phyloP scores from a whole-genome alignment of 169 alveolate genomes.

The Plasmodium vivax region DNA sequence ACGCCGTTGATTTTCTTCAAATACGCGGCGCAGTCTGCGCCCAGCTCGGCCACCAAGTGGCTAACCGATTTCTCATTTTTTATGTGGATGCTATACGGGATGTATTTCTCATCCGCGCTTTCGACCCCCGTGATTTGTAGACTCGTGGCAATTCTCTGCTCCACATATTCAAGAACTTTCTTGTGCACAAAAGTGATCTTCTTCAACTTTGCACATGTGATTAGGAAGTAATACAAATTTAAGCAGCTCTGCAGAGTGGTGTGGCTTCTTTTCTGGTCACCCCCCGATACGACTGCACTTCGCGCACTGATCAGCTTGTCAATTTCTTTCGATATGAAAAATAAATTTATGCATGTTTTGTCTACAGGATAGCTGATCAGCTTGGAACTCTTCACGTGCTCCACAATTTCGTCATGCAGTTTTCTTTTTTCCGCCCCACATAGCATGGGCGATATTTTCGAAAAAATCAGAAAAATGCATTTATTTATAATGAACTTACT shows the following conservation, averaged over 20 bases:
- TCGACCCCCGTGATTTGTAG: not conserved
- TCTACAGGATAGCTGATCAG: slow-evolving; percentile 43
- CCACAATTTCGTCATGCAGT: slow-evolving; percentile 13
- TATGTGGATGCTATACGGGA: slow-evolving; percentile 46
- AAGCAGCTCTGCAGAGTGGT: slow-evolving; percentile 2
- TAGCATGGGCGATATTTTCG: slow-evolving; percentile 19
- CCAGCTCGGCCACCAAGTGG: slow-evolving; percentile 5
- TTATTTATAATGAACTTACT: slow-evolving; percentile 6
- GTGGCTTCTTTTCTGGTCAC: not conserved
- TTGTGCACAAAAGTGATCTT: not conserved
- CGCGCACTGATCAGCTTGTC: not conserved
- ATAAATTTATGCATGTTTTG: slow-evolving; percentile 25
- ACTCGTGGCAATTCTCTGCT: not conserved
- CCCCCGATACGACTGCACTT: not conserved
- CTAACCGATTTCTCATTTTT: slow-evolving; percentile 23
- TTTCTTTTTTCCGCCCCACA: slow-evolving; percentile 16
- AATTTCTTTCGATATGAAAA: slow-evolving; percentile 24
- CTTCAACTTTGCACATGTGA: slow-evolving; percentile 28
- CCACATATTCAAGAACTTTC: slow-evolving; percentile 17
- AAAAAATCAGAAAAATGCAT: slow-evolving; percentile 5
- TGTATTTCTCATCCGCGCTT: not conserved
- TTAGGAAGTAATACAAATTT: slow-evolving; percentile 32
- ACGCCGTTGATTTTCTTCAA: slow-evolving; percentile 28
- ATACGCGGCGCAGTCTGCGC: slow-evolving; percentile 2
- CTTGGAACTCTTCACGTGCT: slow-evolving; percentile 11